Conservation (phyloP, 1,284 basidiomycete species). For the Tetrapyrgos nigripes region DNA sequence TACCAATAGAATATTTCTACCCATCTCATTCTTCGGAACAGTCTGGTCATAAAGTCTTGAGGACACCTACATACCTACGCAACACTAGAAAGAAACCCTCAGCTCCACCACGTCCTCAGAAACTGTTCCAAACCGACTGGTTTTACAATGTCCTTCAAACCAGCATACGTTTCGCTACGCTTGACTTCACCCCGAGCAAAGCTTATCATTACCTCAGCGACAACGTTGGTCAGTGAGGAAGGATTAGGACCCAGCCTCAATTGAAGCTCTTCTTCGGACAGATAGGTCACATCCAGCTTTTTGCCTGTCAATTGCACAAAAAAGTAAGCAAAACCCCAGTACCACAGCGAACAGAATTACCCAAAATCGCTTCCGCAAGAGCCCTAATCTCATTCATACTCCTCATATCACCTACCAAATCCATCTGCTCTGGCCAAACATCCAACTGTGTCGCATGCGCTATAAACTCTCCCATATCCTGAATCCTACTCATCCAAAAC, state of each 20-base stretch:
- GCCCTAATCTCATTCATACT: conserved; percentile 5
- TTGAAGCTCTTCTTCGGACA: conserved; percentile 3
- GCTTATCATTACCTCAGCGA: neutral
- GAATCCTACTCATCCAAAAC: neutral
- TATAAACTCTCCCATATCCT: conserved; percentile 13
- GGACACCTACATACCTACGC: too few relatives aligned
- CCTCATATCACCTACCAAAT: conserved; percentile 6
- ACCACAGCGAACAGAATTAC: too few relatives aligned
- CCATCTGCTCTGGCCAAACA: conserved; percentile 8
- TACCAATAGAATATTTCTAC: too few relatives aligned
- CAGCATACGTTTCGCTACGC: neutral
- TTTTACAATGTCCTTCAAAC: conserved; percentile 6
- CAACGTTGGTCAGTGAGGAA: neutral
- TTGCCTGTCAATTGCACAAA: neutral
- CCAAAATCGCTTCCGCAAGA: neutral
- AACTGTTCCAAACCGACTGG: conserved; percentile 4
- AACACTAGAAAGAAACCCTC: too few relatives aligned
- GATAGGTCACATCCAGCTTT: conserved; percentile 7
- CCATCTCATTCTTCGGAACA: too few relatives aligned
- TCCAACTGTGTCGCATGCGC: conserved; percentile 14
- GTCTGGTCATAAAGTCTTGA: too few relatives aligned
- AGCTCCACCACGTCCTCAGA: conserved; percentile 8
- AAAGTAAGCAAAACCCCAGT: too few relatives aligned
- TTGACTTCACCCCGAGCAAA: conserved; percentile 2
- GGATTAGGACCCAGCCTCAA: conserved; percentile 1